phyloP scores from a whole-genome alignment of 352 stramenopile species.

The Phytopythium aichiense region DNA sequence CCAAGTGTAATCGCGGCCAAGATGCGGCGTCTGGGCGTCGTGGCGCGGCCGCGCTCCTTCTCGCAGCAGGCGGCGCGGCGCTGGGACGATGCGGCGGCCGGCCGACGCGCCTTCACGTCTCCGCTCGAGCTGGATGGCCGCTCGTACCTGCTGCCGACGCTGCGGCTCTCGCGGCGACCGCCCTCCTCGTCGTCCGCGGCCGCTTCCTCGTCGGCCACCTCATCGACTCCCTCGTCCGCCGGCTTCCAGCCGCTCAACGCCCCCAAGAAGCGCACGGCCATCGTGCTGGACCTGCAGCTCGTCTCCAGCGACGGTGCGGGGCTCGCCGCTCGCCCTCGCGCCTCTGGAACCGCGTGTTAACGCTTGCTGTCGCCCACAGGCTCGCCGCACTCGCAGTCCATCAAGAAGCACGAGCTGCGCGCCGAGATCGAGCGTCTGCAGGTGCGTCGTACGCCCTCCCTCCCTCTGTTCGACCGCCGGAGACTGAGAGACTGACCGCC shows the following conservation, averaged over 20 bases:
- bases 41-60: constrained; percentile 36
- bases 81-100: constrained; percentile 32
- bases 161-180: constrained; percentile 42
- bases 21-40: constrained; percentile 1
- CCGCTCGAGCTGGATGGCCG: constrained; percentile 51
- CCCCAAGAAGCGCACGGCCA: constrained; percentile 38
- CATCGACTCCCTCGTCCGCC: neutral
- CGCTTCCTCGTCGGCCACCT: neutral
- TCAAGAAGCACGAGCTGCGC: constrained; percentile 73
- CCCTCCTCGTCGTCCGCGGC: neutral
- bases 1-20: neutral
- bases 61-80: constrained; percentile 56
- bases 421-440: constrained; percentile 59
- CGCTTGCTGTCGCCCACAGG: constrained; percentile 19
- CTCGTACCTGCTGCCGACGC: constrained; percentile 69
- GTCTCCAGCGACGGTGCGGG: constrained; percentile 65
- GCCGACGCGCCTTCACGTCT: constrained; percentile 27
- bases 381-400: constrained; percentile 67
- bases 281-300: constrained; percentile 68
- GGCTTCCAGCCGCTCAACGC: constrained; percentile 29
- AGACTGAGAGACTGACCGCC: neutral
- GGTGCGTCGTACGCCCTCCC: constrained; percentile 14
- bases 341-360: neutral
- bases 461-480: neutral
- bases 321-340: neutral